Evolutionary conservation across 1,139 yeast species (phyloP).

Genomic region (Blastobotrys ciferrii): DNA sequence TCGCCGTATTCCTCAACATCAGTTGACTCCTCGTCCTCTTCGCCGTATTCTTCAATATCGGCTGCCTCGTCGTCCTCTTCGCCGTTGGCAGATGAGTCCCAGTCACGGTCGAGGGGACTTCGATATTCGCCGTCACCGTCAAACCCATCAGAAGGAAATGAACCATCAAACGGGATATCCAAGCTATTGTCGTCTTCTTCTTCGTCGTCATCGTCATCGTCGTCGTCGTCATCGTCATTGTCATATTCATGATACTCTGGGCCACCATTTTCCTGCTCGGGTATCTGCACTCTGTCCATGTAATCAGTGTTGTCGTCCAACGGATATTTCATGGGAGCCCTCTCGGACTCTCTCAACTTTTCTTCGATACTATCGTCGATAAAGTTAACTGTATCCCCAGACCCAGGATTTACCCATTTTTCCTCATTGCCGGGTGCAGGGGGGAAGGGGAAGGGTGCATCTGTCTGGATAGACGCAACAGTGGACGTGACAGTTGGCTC

Average conservation of each 20-base stretch:
- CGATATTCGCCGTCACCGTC: too few species aligned
- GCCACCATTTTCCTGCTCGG: conserved; percentile 6
- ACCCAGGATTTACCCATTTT: not conserved
- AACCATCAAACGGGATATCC: too few species aligned
- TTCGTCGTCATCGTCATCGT: conserved; percentile 3
- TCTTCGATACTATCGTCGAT: conserved; percentile 2
- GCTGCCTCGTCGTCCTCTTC: conserved; percentile 7
- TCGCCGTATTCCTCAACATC: not conserved
- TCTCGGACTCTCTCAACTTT: not conserved
- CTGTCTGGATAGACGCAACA: not conserved
- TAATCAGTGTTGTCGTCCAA: conserved; percentile 3
- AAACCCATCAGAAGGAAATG: too few species aligned
- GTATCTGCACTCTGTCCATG: conserved; percentile 1
- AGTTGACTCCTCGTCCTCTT: too few species aligned
- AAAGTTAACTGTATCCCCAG: not conserved
- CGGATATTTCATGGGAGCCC: not conserved
- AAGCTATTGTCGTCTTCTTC: conserved; percentile 1
- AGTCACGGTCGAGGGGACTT: too few species aligned
- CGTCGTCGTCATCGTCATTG: conserved; percentile 4
- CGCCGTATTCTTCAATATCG: conserved; percentile 1
- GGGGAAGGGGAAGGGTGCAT: not conserved
- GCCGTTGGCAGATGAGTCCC: too few species aligned
- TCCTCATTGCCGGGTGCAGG: too few species aligned
- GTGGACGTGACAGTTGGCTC: not conserved
- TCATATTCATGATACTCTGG: conserved; percentile 3